phyloP scores from a whole-genome alignment of 306 rosid species.

The Lathyrus oleraceus region DNA sequence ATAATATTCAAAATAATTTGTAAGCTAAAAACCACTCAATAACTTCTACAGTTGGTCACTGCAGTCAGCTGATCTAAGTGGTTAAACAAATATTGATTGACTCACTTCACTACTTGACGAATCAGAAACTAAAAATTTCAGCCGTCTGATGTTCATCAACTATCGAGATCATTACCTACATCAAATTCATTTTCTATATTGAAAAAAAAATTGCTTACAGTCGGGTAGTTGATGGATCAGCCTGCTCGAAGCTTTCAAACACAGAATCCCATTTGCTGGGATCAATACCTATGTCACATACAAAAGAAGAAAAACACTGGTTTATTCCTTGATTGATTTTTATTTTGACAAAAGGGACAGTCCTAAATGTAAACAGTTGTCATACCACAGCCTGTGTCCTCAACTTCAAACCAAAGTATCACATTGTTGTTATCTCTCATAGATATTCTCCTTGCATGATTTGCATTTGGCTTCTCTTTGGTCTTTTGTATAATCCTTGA shows the following conservation, averaged over 20 bases:
- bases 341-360: conserved; percentile 3
- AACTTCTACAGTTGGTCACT: not conserved
- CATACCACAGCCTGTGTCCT: conserved; percentile 96
- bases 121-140: not conserved
- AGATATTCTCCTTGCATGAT: conserved; percentile 49
- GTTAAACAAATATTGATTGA: not conserved
- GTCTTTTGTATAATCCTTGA: conserved; percentile 50
- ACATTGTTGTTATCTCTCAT: conserved; percentile 68
- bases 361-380: conserved; percentile 31
- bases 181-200: not conserved
- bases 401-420: conserved; percentile 93
- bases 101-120: not conserved
- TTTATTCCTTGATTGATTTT: not conserved
- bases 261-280: conserved; percentile 97
- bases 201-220: conserved; percentile 58
- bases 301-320: conserved; percentile 5
- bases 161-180: not conserved
- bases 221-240: conserved; percentile 97
- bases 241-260: conserved; percentile 99
- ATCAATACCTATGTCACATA: conserved; percentile 67
- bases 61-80: not conserved
- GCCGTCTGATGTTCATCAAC: not conserved
- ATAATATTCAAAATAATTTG: conserved; percentile 12
- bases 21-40: not conserved
- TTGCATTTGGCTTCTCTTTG: conserved; percentile 67